These are phyloP conservation scores for Paxillus rubicundulus DNA, from an alignment of 768 basidiomycete genomes.

Conservation along the genomic window DNA sequence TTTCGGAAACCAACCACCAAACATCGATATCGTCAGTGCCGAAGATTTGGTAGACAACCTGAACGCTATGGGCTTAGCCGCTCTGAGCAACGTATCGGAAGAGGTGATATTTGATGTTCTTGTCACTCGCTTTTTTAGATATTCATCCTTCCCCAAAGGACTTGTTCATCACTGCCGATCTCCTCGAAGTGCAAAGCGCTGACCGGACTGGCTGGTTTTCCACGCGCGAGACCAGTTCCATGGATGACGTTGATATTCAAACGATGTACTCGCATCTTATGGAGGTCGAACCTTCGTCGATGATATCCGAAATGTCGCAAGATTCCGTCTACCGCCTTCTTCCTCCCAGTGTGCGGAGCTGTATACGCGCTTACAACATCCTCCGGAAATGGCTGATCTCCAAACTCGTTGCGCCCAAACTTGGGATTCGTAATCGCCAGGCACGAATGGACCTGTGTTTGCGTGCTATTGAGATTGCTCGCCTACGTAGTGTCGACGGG, in stretches of 20 bases:
- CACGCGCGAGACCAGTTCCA: slow-evolving; percentile 48
- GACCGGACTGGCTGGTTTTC: slow-evolving; percentile 81
- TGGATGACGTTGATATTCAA: slow-evolving; percentile 74
- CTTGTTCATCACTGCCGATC: slow-evolving; percentile 70
- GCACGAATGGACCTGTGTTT: slow-evolving; percentile 71
- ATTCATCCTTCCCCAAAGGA: slow-evolving; percentile 46
- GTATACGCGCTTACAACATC: slow-evolving; percentile 71
- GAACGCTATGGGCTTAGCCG: slow-evolving; percentile 72
- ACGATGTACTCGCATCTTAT: slow-evolving; percentile 71
- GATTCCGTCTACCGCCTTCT: slow-evolving; percentile 72
- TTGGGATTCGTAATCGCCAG: slow-evolving; percentile 65
- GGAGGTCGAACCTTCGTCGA: slow-evolving; percentile 67
- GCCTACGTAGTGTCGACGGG: slow-evolving; percentile 54
- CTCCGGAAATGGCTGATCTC: slow-evolving; percentile 78
- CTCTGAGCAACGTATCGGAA: slow-evolving; percentile 73
- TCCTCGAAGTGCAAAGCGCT: slow-evolving; percentile 76
- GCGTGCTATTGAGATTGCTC: slow-evolving; percentile 70
- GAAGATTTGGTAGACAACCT: slow-evolving; percentile 76
- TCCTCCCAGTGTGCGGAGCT: slow-evolving; percentile 72
- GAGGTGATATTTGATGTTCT: slow-evolving; percentile 47
- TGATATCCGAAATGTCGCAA: slow-evolving; percentile 68
- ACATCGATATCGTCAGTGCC: slow-evolving; percentile 59
- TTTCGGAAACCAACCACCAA: slow-evolving; percentile 49
- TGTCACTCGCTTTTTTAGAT: neutral
- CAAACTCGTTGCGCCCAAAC: slow-evolving; percentile 59